Evolutionary conservation across 345 rosid genomes (phyloP).

Genomic region (Pistacia atlantica): DNA sequence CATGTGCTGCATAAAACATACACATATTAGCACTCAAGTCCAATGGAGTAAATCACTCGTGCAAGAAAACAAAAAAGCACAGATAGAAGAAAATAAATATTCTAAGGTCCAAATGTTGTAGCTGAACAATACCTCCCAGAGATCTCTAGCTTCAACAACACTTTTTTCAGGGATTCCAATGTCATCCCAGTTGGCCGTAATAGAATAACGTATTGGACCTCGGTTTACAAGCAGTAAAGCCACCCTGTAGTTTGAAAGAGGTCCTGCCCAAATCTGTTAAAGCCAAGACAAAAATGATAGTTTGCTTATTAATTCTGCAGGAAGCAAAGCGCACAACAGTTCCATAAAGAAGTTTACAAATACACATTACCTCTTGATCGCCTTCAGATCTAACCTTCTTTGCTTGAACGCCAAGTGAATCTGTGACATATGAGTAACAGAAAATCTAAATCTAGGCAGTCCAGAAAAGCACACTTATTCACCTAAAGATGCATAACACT

Average conservation of each 20-base stretch:
- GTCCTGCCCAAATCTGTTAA: slow-evolving; percentile 77
- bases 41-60: not conserved
- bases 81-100: not conserved
- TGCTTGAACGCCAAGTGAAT: slow-evolving; percentile 78
- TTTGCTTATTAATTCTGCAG: not conserved
- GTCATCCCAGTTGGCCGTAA: slow-evolving; percentile 78
- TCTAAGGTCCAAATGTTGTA: not conserved
- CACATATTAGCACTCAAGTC: slow-evolving; percentile 6
- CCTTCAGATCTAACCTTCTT: slow-evolving; percentile 70
- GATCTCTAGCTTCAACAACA: slow-evolving; percentile 60
- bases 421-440: slow-evolving; percentile 31
- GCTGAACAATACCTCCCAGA: slow-evolving; percentile 70
- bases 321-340: not conserved
- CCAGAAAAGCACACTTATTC: not conserved
- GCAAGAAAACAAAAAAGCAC: not conserved
- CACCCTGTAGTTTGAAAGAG: slow-evolving; percentile 55
- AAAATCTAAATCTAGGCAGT: slow-evolving; percentile 1
- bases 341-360: not conserved
- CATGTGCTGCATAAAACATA: slow-evolving; percentile 62
- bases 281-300: not conserved
- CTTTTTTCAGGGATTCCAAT: slow-evolving; percentile 51
- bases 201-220: slow-evolving; percentile 32
- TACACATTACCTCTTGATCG: slow-evolving; percentile 56
- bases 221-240: slow-evolving; percentile 65
- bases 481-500: not conserved